Evolutionary conservation across 1,284 basidiomycete genomes (phyloP).

Genomic region (Crucibulum parvulum): DNA sequence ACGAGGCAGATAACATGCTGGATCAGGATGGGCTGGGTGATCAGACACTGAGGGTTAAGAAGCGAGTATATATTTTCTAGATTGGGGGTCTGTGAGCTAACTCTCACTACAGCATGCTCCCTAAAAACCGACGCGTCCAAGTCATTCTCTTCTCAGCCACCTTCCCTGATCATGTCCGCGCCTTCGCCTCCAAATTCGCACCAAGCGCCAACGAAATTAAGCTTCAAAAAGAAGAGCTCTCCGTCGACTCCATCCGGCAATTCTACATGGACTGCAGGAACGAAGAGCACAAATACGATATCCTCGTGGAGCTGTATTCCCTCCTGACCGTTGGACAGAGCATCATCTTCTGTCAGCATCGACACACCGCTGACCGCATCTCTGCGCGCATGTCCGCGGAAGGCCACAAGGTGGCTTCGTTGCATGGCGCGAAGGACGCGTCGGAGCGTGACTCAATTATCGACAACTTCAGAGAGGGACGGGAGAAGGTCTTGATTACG

Average conservation of each 20-base stretch:
- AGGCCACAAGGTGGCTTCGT: slow-evolving; percentile 95
- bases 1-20: slow-evolving; percentile 99
- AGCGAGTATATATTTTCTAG: slow-evolving; percentile 57
- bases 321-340: slow-evolving; percentile 95
- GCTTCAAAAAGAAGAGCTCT: slow-evolving; percentile 93
- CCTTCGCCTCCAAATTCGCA: slow-evolving; percentile 91
- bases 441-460: slow-evolving; percentile 91
- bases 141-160: slow-evolving; percentile 99
- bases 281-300: slow-evolving; percentile 95
- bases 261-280: slow-evolving; percentile 96
- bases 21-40: slow-evolving; percentile 97
- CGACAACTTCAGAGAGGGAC: slow-evolving; percentile 95
- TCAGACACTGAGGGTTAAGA: slow-evolving; percentile 94
- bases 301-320: slow-evolving; percentile 91
- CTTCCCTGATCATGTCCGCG: slow-evolving; percentile 93
- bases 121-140: slow-evolving; percentile 68
- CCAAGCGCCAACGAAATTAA: slow-evolving; percentile 97
- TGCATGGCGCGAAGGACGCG: slow-evolving; percentile 95
- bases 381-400: slow-evolving; percentile 90
- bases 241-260: slow-evolving; percentile 94
- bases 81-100: background rate
- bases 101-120: slow-evolving; percentile 61
- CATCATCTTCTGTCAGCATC: slow-evolving; percentile 96
- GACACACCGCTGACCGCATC: slow-evolving; percentile 93
- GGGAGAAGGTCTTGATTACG: slow-evolving; percentile 94